phyloP scores from a whole-genome alignment of 208 protist species.

The Sergeia podlipaevii region DNA sequence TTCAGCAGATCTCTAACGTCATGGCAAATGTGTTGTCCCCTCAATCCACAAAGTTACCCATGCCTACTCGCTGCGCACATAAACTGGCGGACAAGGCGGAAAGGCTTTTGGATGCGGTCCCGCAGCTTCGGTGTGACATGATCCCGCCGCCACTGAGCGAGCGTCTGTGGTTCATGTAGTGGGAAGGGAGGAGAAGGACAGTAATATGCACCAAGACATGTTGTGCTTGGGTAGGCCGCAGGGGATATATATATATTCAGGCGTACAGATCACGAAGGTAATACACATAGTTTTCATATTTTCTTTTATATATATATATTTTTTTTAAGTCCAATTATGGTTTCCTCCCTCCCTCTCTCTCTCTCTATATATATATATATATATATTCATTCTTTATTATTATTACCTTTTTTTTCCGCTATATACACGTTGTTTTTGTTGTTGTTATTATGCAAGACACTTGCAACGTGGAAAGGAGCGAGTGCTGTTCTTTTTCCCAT shows the following conservation, averaged over 20 bases:
- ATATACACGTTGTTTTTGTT: not conserved
- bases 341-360: not conserved
- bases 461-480: no score
- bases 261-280: not conserved
- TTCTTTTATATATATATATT: no score
- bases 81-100: conserved; percentile 68
- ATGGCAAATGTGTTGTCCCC: conserved; percentile 68
- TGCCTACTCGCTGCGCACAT: conserved; percentile 85
- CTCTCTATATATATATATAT: no score
- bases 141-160: conserved; percentile 69
- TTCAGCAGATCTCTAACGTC: conserved; percentile 75
- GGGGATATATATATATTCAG: not conserved
- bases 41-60: conserved; percentile 87
- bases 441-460: no score
- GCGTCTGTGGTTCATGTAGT: conserved; percentile 83
- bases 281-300: no score
- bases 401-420: conserved; percentile 2
- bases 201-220: no score
- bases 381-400: not conserved
- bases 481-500: no score
- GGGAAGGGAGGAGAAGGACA: not conserved
- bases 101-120: conserved; percentile 68
- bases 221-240: no score
- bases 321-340: not conserved
- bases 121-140: conserved; percentile 58